Evolutionary conservation across 345 rosid genomes (phyloP).

Genomic region (Brassica cretica): DNA sequence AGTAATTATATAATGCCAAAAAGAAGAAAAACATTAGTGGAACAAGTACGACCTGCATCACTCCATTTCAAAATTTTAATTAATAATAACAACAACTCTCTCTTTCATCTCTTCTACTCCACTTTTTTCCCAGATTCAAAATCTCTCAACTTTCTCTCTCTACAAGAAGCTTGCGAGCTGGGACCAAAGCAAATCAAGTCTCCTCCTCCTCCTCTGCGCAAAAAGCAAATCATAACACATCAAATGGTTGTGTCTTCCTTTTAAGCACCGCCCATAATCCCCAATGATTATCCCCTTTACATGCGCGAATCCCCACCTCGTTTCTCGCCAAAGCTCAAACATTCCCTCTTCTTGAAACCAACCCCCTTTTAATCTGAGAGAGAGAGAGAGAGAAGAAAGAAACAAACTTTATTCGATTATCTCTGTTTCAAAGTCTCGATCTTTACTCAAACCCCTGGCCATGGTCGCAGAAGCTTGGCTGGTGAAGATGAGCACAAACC

Average conservation of each 20-base stretch:
- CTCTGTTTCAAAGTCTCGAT: conserved; percentile 21
- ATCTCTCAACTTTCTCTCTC: conserved; percentile 21
- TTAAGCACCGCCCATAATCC: conserved; percentile 19
- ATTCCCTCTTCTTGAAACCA: background rate
- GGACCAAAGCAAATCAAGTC: conserved; percentile 24
- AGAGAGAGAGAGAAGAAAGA: background rate
- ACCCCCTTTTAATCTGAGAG: background rate
- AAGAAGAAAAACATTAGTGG: conserved; percentile 33
- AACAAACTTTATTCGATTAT: conserved; percentile 4
- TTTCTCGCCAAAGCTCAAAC: conserved; percentile 3
- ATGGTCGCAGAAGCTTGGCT: conserved; percentile 99
- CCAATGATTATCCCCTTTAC: conserved; percentile 39
- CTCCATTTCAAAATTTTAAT: conserved; percentile 8
- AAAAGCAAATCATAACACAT: conserved; percentile 28
- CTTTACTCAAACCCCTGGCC: conserved; percentile 30
- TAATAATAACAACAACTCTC: background rate
- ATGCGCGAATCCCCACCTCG: conserved; percentile 30
- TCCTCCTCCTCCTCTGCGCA: conserved; percentile 12
- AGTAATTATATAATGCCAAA: conserved; percentile 12
- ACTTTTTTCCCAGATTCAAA: conserved; percentile 15
- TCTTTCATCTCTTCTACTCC: conserved; percentile 21
- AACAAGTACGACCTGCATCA: conserved; percentile 36
- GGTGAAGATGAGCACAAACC: conserved; percentile 79
- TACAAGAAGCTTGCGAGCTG: conserved; percentile 26
- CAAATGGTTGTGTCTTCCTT: conserved; percentile 17